Percentiles rank a stretch among this genome's conserved stretches.
These are phyloP conservation scores for Globisporangium paroecandrum DNA, from an alignment of 352 stramenopile species.

Conservation along the genomic window DNA sequence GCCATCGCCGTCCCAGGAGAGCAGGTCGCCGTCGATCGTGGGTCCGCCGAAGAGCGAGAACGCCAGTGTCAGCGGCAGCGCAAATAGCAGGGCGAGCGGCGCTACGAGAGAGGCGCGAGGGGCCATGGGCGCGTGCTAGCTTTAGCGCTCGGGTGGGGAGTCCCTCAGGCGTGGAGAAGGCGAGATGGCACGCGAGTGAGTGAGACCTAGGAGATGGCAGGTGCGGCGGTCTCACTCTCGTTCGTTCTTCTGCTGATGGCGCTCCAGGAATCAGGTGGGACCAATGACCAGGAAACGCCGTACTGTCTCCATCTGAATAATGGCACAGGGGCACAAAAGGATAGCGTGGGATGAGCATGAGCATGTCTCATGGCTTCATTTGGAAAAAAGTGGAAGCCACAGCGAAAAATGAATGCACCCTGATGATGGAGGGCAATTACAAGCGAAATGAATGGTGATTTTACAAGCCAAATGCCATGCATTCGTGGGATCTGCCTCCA, in stretches of 20 bases:
- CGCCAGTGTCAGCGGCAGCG: slow-evolving; percentile 13
- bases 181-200: neutral
- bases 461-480: too few relatives aligned
- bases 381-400: neutral
- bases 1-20: slow-evolving; percentile 55
- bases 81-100: slow-evolving; percentile 1
- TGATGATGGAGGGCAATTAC: neutral
- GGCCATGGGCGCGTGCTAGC: neutral
- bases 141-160: neutral
- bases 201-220: neutral
- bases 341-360: neutral
- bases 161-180: neutral
- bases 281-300: neutral
- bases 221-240: neutral
- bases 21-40: slow-evolving; percentile 40
- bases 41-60: slow-evolving; percentile 43
- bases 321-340: neutral
- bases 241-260: slow-evolving; percentile 4
- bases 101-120: neutral
- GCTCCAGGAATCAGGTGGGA: slow-evolving; percentile 11
- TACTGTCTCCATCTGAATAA: slow-evolving; percentile 7
- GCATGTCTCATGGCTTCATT: neutral
- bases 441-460: neutral
- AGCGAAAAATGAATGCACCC: neutral
- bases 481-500: too few relatives aligned